Evolutionary conservation across 495 filamentous ascomycete genomes (phyloP).

Genomic region (Penicillium lividum): DNA sequence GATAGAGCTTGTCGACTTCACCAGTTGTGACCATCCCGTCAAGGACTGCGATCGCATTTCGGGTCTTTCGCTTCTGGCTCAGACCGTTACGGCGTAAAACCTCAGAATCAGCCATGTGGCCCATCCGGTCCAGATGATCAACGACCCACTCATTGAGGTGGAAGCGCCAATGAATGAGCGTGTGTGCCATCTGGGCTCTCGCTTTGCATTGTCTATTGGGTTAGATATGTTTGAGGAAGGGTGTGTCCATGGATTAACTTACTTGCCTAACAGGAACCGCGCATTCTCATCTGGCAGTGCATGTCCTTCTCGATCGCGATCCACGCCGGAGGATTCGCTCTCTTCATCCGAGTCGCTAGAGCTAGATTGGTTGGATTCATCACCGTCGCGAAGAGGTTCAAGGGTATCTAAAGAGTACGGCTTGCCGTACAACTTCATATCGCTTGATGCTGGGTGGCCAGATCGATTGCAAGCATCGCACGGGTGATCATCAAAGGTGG

Average conservation of each 20-base stretch:
- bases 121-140: constrained; percentile 55
- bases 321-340: constrained; percentile 1
- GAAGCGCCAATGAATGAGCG: constrained; percentile 73
- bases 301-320: constrained; percentile 37
- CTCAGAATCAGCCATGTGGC: constrained; percentile 52
- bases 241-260: constrained; percentile 11
- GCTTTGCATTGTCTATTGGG: constrained; percentile 57
- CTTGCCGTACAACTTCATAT: constrained; percentile 63
- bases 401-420: constrained; percentile 70
- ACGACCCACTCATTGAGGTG: constrained; percentile 71
- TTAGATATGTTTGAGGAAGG: background rate
- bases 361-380: background rate
- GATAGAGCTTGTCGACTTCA: constrained; percentile 58
- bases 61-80: constrained; percentile 52
- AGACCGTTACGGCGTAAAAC: constrained; percentile 55
- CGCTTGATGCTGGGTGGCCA: constrained; percentile 63
- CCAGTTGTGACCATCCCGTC: constrained; percentile 57
- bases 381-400: constrained; percentile 57
- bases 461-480: constrained; percentile 81
- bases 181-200: constrained; percentile 71
- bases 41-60: constrained; percentile 57
- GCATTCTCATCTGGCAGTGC: constrained; percentile 34
- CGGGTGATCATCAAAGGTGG: constrained; percentile 39
- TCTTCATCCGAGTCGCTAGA: constrained; percentile 33
- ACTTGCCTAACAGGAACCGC: constrained; percentile 49